These are phyloP conservation scores for Volvariella surrecta DNA, from an alignment of 1,284 basidiomycete genomes.

Conservation along the genomic window DNA sequence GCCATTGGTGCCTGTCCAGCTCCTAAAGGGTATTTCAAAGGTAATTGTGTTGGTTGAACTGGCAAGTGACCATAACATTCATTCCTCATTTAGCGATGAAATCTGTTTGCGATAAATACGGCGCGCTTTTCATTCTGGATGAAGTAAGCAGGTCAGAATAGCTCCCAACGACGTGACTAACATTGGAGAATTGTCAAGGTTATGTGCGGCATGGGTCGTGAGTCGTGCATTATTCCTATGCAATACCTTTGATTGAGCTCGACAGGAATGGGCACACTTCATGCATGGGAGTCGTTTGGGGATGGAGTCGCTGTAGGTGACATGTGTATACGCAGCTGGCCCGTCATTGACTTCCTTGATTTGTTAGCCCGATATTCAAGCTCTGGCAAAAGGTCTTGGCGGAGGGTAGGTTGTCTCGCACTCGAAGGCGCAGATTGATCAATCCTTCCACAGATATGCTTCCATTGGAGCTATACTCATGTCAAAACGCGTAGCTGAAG, in stretches of 20 bases:
- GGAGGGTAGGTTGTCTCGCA: constrained; percentile 51
- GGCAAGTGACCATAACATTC: background rate
- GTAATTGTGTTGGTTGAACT: constrained; percentile 11
- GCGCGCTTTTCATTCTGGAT: constrained; percentile 80
- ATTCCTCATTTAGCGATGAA: constrained; percentile 50
- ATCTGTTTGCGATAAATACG: constrained; percentile 80
- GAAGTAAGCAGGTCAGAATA: constrained; percentile 34
- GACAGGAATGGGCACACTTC: constrained; percentile 74
- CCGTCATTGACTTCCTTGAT: constrained; percentile 1
- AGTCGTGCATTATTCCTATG: constrained; percentile 18
- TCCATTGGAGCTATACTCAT: constrained; percentile 78
- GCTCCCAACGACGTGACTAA: background rate
- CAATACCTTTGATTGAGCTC: background rate
- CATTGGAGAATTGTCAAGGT: constrained; percentile 17
- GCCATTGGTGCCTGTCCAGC: constrained; percentile 69
- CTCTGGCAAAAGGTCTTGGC: constrained; percentile 79
- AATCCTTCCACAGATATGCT: constrained; percentile 46
- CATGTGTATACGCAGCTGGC: background rate
- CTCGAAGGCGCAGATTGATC: background rate
- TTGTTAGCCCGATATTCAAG: constrained; percentile 67
- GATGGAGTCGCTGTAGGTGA: constrained; percentile 47
- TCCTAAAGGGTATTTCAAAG: constrained; percentile 72
- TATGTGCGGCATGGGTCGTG: constrained; percentile 79
- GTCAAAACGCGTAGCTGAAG: constrained; percentile 62
- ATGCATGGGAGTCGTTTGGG: constrained; percentile 79